Evolutionary conservation across 371 early-diverging fungal genomes (phyloP).

Genomic region (Conidiobolus incongruus): DNA sequence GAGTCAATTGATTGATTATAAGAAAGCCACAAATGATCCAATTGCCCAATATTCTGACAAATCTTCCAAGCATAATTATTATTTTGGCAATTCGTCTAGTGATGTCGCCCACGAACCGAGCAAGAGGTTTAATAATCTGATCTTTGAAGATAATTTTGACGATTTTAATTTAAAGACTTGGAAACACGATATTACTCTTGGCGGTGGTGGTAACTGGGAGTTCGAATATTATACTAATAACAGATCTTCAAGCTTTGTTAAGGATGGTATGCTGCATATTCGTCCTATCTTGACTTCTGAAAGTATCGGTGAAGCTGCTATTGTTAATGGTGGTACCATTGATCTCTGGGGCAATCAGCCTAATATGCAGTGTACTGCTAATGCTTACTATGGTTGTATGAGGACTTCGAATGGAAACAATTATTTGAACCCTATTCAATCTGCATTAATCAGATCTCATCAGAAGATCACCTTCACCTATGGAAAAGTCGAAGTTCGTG

Average conservation of each 20-base stretch:
- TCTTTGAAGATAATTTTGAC: not conserved
- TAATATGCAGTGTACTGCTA: slow-evolving; percentile 1
- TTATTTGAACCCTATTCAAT: slow-evolving; percentile 4
- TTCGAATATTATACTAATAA: slow-evolving; percentile 32
- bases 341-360: slow-evolving; percentile 10
- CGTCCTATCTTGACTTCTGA: too few relatives aligned
- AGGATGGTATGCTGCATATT: slow-evolving; percentile 34
- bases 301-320: too few relatives aligned
- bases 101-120: too few relatives aligned
- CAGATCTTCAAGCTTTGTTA: slow-evolving; percentile 34
- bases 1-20: too few relatives aligned
- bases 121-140: too few relatives aligned
- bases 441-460: not conserved
- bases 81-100: too few relatives aligned
- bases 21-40: too few relatives aligned
- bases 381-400: slow-evolving; percentile 2
- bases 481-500: slow-evolving; percentile 39
- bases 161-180: not conserved
- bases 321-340: too few relatives aligned
- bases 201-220: slow-evolving; percentile 19
- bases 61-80: too few relatives aligned
- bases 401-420: not conserved
- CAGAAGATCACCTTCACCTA: slow-evolving; percentile 15
- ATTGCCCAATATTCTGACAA: too few relatives aligned
- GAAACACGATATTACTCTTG: too few relatives aligned